Base-by-base conservation (phyloP, 179 eudicot genomes). In the Actinidia arguta region DNA sequence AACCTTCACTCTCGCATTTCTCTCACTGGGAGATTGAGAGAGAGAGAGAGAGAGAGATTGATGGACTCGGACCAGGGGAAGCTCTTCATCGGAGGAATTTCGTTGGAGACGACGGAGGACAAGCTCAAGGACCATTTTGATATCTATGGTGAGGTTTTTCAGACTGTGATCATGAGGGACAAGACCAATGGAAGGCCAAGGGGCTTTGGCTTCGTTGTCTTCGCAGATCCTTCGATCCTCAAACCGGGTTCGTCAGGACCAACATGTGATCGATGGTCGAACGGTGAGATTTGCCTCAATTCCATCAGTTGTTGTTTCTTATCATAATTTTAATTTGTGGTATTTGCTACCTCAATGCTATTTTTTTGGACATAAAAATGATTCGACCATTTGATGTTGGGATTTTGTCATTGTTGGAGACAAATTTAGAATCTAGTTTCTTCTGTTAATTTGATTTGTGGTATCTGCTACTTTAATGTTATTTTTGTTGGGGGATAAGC, bases 1-100 rank as follows among this genome's bases (percentile, higher is more conserved):
- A n/a, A n/a, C n/a, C n/a, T n/a, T n/a, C n/a, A n/a, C n/a, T n/a
- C n/a, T n/a, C n/a, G n/a, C n/a, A n/a, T n/a, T n/a, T n/a, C n/a
- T n/a, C n/a, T n/a, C n/a, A n/a, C n/a, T n/a, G n/a, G n/a, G n/a
- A n/a, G n/a, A n/a, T n/a, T n/a, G n/a, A n/a, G n/a, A n/a, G n/a
- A n/a, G n/a, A 44, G 0, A 44, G 11, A 52, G n/a, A 56, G 70
- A 73, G 80, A 51, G 71, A 6, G 13, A 74, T 72, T 62, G 59
- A 93, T 94, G 98, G 95, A 92, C 71, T 91, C 94, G 80, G 98
- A 94, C 86, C 94, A 90, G 66, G 97, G 95, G 54, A 93, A 93
- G 85, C 85, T 94, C 24, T 94, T 94, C 80, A 92, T 93, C 3
- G 98, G 98, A n/a, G 97, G 97, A 48, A 94, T 94, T 22, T 92